Percentiles rank a stretch among this genome's conserved stretches.
These are phyloP conservation scores for Chrysopogon serrulatus DNA, from an alignment of 176 grass and related monocot genomes.

Conservation along the genomic window DNA sequence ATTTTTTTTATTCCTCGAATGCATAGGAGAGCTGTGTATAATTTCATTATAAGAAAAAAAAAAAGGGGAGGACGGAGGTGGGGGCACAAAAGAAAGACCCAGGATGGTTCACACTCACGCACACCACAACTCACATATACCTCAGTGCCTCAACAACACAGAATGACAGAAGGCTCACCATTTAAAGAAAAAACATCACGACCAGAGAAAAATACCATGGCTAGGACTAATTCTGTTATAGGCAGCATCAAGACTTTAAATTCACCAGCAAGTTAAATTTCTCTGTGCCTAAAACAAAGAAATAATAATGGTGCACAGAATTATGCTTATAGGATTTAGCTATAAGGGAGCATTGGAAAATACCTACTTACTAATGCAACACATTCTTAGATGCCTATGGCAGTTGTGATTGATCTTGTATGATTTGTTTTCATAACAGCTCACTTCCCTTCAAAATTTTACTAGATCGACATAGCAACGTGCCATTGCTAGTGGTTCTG, in stretches of 20 bases:
- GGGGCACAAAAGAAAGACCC: not conserved
- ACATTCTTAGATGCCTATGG: not conserved
- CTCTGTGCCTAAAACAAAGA: constrained; percentile 19
- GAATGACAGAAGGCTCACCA: not conserved
- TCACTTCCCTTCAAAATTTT: not conserved
- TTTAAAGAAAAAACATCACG: not conserved
- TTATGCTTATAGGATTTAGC: not conserved
- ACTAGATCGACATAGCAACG: not conserved
- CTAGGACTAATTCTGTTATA: not conserved
- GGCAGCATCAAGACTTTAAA: not conserved
- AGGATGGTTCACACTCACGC: not conserved
- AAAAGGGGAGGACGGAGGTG: no score
- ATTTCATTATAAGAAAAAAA: not conserved
- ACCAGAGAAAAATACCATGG: not conserved
- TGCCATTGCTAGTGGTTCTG: not conserved
- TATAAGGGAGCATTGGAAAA: not conserved
- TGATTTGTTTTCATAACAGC: not conserved
- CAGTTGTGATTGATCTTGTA: not conserved
- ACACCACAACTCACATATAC: not conserved
- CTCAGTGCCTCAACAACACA: not conserved
- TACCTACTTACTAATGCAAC: not conserved
- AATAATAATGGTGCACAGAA: not conserved
- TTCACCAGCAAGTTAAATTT: not conserved
- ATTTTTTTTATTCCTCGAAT: not conserved
- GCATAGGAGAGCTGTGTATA: not conserved